These are phyloP conservation scores for Rosa persica DNA, from an alignment of 306 rosid genomes.

Conservation along the genomic window DNA sequence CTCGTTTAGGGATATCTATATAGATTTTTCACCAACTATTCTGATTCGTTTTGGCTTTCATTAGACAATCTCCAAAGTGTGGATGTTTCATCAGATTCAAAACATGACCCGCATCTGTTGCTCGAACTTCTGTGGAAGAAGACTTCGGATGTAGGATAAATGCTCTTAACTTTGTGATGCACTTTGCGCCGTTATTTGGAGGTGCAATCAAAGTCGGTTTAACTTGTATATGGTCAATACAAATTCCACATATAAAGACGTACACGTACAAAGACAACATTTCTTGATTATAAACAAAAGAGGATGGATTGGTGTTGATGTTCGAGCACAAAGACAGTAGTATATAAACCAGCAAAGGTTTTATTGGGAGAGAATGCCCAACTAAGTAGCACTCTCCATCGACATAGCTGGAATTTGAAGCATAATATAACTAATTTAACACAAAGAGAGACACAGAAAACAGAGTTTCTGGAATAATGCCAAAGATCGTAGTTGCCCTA, in stretches of 20 bases:
- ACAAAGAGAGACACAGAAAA: not conserved
- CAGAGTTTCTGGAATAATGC: slow-evolving; percentile 9
- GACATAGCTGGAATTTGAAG: not conserved
- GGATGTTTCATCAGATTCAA: not conserved
- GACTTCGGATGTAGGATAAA: not conserved
- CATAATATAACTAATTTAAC: not conserved
- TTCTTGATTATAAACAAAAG: not conserved
- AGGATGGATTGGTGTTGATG: not conserved
- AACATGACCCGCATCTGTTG: not conserved
- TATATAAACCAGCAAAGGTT: not conserved
- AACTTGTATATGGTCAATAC: not conserved
- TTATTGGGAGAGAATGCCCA: slow-evolving; percentile 10
- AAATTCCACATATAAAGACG: not conserved
- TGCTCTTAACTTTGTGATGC: not conserved
- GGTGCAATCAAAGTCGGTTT: not conserved
- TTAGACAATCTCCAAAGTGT: not conserved
- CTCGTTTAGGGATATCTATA: not conserved
- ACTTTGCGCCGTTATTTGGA: not conserved
- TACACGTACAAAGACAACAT: not conserved
- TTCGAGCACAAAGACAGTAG: not conserved
- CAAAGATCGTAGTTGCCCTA: slow-evolving; percentile 42
- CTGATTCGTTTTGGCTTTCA: not conserved
- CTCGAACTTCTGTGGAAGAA: not conserved
- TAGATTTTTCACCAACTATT: not conserved
- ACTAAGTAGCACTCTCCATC: not conserved